A percentile compares a stretch with the other conserved stretches of the same genome.
These are phyloP conservation scores for Amanita brunnescens DNA, from an alignment of 768 basidiomycete species.

Conservation along the genomic window DNA sequence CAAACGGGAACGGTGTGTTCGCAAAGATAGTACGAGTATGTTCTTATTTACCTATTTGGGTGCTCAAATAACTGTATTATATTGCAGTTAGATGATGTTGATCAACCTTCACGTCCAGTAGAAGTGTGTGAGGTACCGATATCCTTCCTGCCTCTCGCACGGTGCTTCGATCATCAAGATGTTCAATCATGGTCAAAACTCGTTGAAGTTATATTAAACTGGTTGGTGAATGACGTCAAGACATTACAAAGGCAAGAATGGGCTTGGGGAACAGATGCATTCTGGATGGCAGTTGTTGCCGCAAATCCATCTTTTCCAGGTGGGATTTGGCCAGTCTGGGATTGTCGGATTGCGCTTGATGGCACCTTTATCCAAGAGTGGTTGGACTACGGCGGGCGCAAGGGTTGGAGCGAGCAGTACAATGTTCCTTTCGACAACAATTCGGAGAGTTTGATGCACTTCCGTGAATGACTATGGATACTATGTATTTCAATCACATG, in stretches of 20 bases:
- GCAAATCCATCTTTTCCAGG: neutral
- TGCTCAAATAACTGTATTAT: neutral
- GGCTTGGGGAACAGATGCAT: neutral
- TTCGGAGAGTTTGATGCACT: neutral
- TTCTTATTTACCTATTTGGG: neutral
- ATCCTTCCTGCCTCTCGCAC: neutral
- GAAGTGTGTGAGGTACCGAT: neutral
- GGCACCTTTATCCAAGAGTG: constrained; percentile 1
- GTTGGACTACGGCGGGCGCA: neutral
- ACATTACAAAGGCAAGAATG: constrained; percentile 2
- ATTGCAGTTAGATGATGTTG: neutral
- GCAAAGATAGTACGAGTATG: neutral
- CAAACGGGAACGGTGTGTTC: neutral
- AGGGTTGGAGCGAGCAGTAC: neutral
- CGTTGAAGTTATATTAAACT: neutral
- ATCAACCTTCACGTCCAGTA: neutral
- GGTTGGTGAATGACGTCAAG: constrained; percentile 4
- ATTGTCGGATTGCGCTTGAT: neutral
- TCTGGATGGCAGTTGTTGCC: neutral
- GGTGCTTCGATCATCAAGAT: neutral
- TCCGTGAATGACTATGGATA: neutral
- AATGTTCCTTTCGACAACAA: neutral
- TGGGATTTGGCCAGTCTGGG: neutral
- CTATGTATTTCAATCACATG: neutral
- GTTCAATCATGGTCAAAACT: neutral